phyloP scores from a whole-genome alignment of 192 early-diverging fungal species.

The Coemansia sp. region DNA sequence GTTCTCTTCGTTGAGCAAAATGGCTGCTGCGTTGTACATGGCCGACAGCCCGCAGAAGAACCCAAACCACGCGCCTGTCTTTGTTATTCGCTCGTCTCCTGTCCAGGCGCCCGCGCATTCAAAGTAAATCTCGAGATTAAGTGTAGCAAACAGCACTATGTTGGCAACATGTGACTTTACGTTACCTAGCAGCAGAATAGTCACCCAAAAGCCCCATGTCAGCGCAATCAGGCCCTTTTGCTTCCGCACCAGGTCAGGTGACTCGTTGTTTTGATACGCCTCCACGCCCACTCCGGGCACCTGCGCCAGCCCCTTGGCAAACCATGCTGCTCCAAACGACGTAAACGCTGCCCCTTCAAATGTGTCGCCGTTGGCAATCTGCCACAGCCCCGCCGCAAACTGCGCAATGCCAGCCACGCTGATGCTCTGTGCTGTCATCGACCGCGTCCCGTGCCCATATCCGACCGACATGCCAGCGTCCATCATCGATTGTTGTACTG shows the following conservation, averaged over 20 bases:
- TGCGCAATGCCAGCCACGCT: slow-evolving; percentile 44
- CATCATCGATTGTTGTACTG: slow-evolving; percentile 51
- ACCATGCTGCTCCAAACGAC: slow-evolving; percentile 47
- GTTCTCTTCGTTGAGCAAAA: slow-evolving; percentile 50
- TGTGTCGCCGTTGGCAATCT: slow-evolving; percentile 53
- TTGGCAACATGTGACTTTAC: slow-evolving; percentile 47
- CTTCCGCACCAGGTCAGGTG: slow-evolving; percentile 21
- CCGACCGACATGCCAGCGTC: slow-evolving; percentile 46
- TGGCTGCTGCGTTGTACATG: slow-evolving; percentile 49
- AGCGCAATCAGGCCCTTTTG: slow-evolving; percentile 36
- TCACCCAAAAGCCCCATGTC: slow-evolving; percentile 49
- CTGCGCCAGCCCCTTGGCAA: slow-evolving; percentile 37
- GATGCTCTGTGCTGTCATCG: slow-evolving; percentile 35
- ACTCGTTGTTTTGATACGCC: slow-evolving; percentile 30
- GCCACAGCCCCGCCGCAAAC: slow-evolving; percentile 41
- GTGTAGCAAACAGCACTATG: slow-evolving; percentile 38
- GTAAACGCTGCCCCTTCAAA: slow-evolving; percentile 52
- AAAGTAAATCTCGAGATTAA: slow-evolving; percentile 43
- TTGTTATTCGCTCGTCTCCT: slow-evolving; percentile 18
- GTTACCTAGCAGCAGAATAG: slow-evolving; percentile 46
- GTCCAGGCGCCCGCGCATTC: slow-evolving; percentile 36
- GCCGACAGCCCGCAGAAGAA: slow-evolving; percentile 52
- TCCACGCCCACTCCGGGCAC: slow-evolving; percentile 35
- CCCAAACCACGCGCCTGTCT: slow-evolving; percentile 49
- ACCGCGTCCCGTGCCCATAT: slow-evolving; percentile 33